Percentiles rank a stretch among this genome's conserved stretches.
phyloP scores from a whole-genome alignment of 345 rosid species.

The Sonneratia caseolaris region DNA sequence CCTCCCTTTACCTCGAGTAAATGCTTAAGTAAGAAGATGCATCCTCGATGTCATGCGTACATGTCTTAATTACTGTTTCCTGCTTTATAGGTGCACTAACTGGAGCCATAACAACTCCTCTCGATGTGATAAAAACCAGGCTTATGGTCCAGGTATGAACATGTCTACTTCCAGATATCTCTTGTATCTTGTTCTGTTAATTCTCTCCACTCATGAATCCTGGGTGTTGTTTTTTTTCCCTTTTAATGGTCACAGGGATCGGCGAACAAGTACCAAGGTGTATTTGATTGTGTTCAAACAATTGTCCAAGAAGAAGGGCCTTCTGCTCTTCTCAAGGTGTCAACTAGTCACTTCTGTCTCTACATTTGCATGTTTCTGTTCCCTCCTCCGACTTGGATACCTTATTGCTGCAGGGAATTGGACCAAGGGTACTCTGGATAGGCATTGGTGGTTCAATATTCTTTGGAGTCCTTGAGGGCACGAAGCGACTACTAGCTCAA shows the following conservation, averaged over 20 bases:
- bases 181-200: constrained; percentile 1
- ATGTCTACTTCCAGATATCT: not conserved
- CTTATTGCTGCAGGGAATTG: constrained; percentile 55
- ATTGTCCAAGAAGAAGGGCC: constrained; percentile 82
- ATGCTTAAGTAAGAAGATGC: not conserved
- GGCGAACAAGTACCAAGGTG: constrained; percentile 66
- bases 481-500: constrained; percentile 59
- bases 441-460: constrained; percentile 90
- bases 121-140: constrained; percentile 93
- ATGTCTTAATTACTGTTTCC: not conserved
- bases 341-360: not conserved
- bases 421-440: constrained; percentile 83
- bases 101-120: constrained; percentile 96
- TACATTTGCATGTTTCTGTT: not conserved
- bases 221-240: not conserved
- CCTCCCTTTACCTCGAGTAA: not conserved
- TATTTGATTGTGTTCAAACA: constrained; percentile 79
- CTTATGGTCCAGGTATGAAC: constrained; percentile 80
- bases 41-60: not conserved
- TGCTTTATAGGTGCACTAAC: constrained; percentile 70
- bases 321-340: constrained; percentile 77
- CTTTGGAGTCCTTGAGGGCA: constrained; percentile 78
- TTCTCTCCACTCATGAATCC: not conserved
- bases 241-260: constrained; percentile 42
- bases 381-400: no score